A percentile compares a stretch with the other conserved stretches of the same genome.
Evolutionary conservation across 805 yeast genomes (phyloP).

Genomic region (Candida easanensis): DNA sequence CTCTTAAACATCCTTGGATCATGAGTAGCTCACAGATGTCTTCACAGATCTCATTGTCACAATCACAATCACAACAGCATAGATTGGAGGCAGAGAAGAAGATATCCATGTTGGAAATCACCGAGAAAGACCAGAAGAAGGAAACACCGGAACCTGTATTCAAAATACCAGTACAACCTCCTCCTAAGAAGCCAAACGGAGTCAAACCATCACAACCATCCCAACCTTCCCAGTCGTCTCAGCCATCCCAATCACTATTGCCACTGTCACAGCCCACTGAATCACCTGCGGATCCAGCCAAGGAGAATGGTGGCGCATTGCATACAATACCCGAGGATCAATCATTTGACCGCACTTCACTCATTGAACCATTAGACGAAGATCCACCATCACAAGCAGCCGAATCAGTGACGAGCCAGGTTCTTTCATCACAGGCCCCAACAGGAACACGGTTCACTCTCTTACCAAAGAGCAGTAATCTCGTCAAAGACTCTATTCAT

Average conservation of each 20-base stretch:
- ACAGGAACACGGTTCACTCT: slow-evolving; percentile 64
- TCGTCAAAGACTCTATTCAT: slow-evolving; percentile 44
- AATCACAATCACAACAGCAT: slow-evolving; percentile 67
- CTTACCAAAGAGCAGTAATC: slow-evolving; percentile 46
- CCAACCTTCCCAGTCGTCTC: slow-evolving; percentile 3
- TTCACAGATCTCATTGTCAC: slow-evolving; percentile 58
- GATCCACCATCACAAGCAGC: not conserved
- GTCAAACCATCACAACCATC: slow-evolving; percentile 8
- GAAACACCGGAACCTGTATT: slow-evolving; percentile 19
- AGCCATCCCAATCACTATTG: too few species aligned
- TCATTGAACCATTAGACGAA: slow-evolving; percentile 11
- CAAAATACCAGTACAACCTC: slow-evolving; percentile 20
- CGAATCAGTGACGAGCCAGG: not conserved
- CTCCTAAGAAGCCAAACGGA: slow-evolving; percentile 6
- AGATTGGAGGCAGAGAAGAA: slow-evolving; percentile 29
- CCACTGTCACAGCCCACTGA: slow-evolving; percentile 7
- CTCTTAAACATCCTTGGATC: slow-evolving; percentile 85
- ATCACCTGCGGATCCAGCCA: not conserved
- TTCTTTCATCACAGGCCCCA: slow-evolving; percentile 33
- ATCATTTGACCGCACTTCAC: slow-evolving; percentile 22
- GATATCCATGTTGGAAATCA: slow-evolving; percentile 4
- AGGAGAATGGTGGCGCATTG: not conserved
- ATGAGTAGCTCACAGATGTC: slow-evolving; percentile 16
- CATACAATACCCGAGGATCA: slow-evolving; percentile 14
- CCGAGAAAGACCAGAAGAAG: not conserved